Percentiles rank a stretch among this genome's conserved stretches.
Evolutionary conservation across 805 yeast genomes (phyloP).

Genomic region (Clavispora carvajalis): DNA sequence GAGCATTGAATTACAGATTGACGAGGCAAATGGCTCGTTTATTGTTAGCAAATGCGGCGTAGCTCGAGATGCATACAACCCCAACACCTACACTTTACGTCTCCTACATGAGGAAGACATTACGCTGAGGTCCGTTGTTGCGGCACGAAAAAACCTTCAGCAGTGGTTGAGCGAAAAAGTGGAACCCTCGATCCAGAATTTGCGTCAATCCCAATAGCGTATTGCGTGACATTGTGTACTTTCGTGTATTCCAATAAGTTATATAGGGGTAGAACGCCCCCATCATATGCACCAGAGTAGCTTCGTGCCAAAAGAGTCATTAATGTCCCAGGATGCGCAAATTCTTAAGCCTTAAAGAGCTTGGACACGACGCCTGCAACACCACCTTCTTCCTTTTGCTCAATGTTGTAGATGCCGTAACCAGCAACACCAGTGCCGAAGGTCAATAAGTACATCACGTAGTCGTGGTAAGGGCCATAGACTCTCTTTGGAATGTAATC

Average conservation of each 20-base stretch:
- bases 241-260: background rate
- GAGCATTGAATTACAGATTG: constrained; percentile 22
- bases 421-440: constrained; percentile 61
- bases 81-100: constrained; percentile 14
- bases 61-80: constrained; percentile 30
- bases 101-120: constrained; percentile 24
- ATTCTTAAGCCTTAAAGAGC: constrained; percentile 32
- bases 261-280: background rate
- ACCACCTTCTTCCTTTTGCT: constrained; percentile 59
- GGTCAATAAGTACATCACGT: constrained; percentile 55
- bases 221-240: background rate
- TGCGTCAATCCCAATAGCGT: background rate
- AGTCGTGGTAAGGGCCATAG: constrained; percentile 58
- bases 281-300: background rate
- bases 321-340: background rate
- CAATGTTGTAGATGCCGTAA: constrained; percentile 68
- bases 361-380: constrained; percentile 43
- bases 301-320: background rate
- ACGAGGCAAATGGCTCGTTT: constrained; percentile 18
- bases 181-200: constrained; percentile 2
- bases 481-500: constrained; percentile 77
- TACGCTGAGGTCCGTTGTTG: constrained; percentile 12
- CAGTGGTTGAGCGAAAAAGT: constrained; percentile 19
- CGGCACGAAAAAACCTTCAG: constrained; percentile 15
- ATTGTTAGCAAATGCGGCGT: constrained; percentile 14